Percentiles rank a stretch among this genome's conserved stretches.
These are phyloP conservation scores for Cicer bijugum DNA, from an alignment of 306 rosid species.

Conservation along the genomic window DNA sequence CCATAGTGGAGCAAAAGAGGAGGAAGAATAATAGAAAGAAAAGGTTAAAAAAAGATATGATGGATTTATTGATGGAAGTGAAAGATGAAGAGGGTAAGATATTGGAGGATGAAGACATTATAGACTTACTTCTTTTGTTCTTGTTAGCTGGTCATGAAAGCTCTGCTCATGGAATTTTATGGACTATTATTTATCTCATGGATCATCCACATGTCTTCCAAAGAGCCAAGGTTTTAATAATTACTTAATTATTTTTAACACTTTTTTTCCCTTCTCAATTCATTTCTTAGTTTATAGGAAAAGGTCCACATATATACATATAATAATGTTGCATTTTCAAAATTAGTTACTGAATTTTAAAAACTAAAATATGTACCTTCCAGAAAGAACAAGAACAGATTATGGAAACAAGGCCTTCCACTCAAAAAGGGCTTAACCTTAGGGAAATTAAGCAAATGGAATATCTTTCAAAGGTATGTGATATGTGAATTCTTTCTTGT, in stretches of 20 bases:
- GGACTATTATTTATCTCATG: constrained; percentile 66
- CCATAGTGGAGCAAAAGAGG: constrained; percentile 52
- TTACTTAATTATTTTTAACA: not conserved
- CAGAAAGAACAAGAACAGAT: constrained; percentile 75
- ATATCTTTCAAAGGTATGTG: constrained; percentile 60
- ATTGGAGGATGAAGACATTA: constrained; percentile 68
- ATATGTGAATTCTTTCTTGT: not conserved
- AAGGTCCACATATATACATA: not conserved
- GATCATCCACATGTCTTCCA: constrained; percentile 54
- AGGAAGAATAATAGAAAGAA: constrained; percentile 26
- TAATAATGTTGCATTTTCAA: not conserved
- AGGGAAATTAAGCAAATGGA: constrained; percentile 67
- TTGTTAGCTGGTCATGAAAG: constrained; percentile 88
- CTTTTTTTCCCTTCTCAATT: not conserved
- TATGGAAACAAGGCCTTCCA: constrained; percentile 49
- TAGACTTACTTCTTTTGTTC: constrained; percentile 69
- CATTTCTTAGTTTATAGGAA: not conserved
- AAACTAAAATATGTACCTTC: not conserved
- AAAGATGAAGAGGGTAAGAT: constrained; percentile 65
- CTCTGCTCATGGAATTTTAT: constrained; percentile 74
- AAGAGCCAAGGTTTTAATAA: constrained; percentile 62
- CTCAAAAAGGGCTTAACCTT: constrained; percentile 53
- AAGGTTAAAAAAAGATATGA: constrained; percentile 53
- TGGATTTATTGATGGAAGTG: constrained; percentile 66
- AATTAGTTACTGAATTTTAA: not conserved